Evolutionary conservation across 768 basidiomycete genomes (phyloP).

Genomic region (Boletus rex-veris): DNA sequence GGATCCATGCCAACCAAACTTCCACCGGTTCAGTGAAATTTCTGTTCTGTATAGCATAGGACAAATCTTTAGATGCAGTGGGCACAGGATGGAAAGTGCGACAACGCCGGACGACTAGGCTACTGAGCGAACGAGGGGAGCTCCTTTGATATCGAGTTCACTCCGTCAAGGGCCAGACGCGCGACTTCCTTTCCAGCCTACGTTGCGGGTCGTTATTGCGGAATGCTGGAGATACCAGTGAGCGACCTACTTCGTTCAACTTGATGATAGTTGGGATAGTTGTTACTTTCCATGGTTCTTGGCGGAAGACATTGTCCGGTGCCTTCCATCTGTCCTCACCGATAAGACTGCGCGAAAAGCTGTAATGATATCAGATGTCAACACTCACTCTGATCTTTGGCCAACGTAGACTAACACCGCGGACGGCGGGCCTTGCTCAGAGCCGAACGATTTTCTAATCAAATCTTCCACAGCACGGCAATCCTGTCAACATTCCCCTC

Average conservation of each 20-base stretch:
- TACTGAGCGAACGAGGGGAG: slow-evolving; percentile 20
- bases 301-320: slow-evolving; percentile 53
- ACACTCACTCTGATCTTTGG: slow-evolving; percentile 54
- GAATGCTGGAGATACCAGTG: slow-evolving; percentile 4
- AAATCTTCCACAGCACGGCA: slow-evolving; percentile 59
- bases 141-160: slow-evolving; percentile 23
- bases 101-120: slow-evolving; percentile 2
- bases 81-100: slow-evolving; percentile 1
- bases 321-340: slow-evolving; percentile 58
- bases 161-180: slow-evolving; percentile 29
- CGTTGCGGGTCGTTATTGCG: not conserved
- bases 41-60: not conserved
- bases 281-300: slow-evolving; percentile 57
- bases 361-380: not conserved
- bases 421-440: slow-evolving; percentile 45
- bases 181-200: slow-evolving; percentile 28
- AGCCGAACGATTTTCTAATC: slow-evolving; percentile 49
- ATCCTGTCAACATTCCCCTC: slow-evolving; percentile 44
- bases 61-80: not conserved
- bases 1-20: no score
- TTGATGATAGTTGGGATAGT: slow-evolving; percentile 67
- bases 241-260: slow-evolving; percentile 48
- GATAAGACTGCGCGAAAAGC: not conserved
- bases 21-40: not conserved
- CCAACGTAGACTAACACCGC: slow-evolving; percentile 71